phyloP scores from a whole-genome alignment of 2,329 filamentous ascomycete genomes.

The Botryosphaeria agaves region DNA sequence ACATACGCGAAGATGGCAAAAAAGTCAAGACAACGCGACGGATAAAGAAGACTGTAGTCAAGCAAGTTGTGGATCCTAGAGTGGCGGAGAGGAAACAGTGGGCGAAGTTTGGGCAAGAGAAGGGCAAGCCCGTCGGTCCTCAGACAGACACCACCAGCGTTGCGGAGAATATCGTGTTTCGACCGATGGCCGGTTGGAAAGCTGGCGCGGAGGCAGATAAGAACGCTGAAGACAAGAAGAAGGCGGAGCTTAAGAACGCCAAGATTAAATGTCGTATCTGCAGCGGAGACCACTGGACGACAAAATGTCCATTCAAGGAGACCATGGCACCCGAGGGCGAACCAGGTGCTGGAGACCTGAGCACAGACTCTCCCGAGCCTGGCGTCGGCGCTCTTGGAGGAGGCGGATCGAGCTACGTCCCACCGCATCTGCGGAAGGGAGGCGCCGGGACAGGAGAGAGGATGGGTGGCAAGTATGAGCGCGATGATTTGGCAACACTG shows the following conservation, averaged over 20 bases:
- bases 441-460: constrained; percentile 51
- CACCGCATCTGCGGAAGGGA: constrained; percentile 72
- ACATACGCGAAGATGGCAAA: constrained; percentile 81
- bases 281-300: constrained; percentile 97
- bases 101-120: constrained; percentile 82
- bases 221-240: constrained; percentile 49
- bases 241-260: constrained; percentile 76
- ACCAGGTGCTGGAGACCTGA: constrained; percentile 27
- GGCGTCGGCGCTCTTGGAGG: constrained; percentile 38
- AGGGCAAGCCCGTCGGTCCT: constrained; percentile 68
- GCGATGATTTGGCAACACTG: constrained; percentile 90
- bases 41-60: constrained; percentile 80
- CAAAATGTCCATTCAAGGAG: constrained; percentile 98
- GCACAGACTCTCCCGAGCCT: constrained; percentile 26
- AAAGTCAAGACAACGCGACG: constrained; percentile 96
- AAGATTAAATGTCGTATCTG: constrained; percentile 99
- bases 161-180: constrained; percentile 96
- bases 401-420: constrained; percentile 76
- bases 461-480: constrained; percentile 88
- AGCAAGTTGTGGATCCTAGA: constrained; percentile 87
- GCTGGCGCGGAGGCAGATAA: constrained; percentile 65
- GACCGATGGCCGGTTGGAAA: constrained; percentile 86
- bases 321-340: constrained; percentile 76
- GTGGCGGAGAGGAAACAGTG: constrained; percentile 89
- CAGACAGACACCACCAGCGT: constrained; percentile 80